A percentile compares a stretch with the other conserved stretches of the same genome.
Evolutionary conservation across 495 filamentous ascomycete genomes (phyloP).

Genomic region (Penicillium ochrochloron): DNA sequence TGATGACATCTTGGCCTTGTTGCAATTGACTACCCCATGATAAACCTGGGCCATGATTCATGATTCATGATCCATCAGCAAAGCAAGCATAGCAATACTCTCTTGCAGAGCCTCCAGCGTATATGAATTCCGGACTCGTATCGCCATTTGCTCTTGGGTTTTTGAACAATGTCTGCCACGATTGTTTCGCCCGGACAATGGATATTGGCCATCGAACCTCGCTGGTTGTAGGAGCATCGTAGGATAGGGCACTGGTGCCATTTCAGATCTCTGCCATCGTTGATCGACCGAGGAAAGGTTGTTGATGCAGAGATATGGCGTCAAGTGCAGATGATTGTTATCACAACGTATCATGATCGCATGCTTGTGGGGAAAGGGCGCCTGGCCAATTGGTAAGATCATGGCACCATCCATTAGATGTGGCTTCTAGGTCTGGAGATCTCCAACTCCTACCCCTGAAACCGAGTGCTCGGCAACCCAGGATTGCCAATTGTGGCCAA

Average conservation of each 20-base stretch:
- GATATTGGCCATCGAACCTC: background rate
- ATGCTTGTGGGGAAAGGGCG: too few species aligned
- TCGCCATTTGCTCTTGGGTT: background rate
- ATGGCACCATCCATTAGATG: background rate
- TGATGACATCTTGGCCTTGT: too few species aligned
- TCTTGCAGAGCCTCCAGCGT: background rate
- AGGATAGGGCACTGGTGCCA: background rate
- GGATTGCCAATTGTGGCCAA: background rate
- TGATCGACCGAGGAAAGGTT: too few species aligned
- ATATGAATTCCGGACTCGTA: background rate
- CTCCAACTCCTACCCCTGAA: background rate
- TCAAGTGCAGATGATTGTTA: too few species aligned
- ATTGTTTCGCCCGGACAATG: background rate
- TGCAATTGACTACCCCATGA: too few species aligned
- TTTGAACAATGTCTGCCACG: background rate
- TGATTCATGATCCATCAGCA: background rate
- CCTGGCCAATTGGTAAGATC: background rate
- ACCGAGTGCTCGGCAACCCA: background rate
- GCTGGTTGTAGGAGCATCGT: background rate
- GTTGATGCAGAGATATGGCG: too few species aligned
- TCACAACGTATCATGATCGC: too few species aligned
- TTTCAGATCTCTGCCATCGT: background rate
- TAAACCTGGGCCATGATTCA: too few species aligned
- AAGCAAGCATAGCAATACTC: background rate
- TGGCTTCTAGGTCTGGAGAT: too few species aligned